Conservation (phyloP, 106 monocot species). For the Posidonia australis region DNA sequence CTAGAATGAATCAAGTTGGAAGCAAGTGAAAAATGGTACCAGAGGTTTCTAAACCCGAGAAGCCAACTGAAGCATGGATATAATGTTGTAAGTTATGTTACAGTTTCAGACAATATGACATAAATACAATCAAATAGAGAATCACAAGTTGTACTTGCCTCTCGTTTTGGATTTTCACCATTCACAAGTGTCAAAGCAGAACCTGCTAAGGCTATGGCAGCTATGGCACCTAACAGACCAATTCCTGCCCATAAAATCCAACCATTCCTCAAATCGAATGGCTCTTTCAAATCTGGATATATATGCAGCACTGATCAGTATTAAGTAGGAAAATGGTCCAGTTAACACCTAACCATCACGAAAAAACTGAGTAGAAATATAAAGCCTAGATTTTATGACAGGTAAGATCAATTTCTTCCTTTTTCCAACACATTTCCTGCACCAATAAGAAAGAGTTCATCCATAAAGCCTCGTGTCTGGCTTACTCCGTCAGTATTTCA, state of each 20-base stretch:
- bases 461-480: too few species aligned
- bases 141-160: constrained; percentile 21
- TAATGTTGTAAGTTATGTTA: too few species aligned
- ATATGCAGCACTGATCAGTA: neutral
- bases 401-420: neutral
- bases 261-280: constrained; percentile 63
- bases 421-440: neutral
- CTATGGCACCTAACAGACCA: constrained; percentile 50
- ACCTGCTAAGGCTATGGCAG: constrained; percentile 50
- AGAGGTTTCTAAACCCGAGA: too few species aligned
- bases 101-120: too few species aligned
- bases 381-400: neutral
- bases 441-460: too few species aligned
- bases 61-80: too few species aligned
- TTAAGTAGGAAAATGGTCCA: neutral
- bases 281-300: constrained; percentile 39
- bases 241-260: constrained; percentile 84
- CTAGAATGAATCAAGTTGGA: too few species aligned
- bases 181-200: constrained; percentile 34
- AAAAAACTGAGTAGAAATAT: too few species aligned
- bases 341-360: neutral
- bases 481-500: too few species aligned
- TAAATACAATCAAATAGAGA: too few species aligned
- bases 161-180: constrained; percentile 67
- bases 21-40: too few species aligned